phyloP scores from a whole-genome alignment of 202 grass and related monocot species.

The Digitaria exilis region DNA sequence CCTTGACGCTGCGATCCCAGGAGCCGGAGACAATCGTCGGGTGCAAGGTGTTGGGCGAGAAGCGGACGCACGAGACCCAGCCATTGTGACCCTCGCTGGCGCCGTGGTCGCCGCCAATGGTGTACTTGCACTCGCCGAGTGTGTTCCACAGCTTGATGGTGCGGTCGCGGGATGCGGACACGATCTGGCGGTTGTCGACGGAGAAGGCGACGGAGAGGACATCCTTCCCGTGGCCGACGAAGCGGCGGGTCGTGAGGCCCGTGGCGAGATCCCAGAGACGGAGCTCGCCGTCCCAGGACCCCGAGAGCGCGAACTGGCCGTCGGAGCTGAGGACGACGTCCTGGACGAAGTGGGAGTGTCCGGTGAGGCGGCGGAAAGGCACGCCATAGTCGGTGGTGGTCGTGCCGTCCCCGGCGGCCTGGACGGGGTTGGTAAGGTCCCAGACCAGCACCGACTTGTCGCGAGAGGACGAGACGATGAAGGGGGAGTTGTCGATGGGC shows the following conservation, averaged over 20 bases:
- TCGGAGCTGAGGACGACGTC: constrained; percentile 83
- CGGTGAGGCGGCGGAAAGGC: constrained; percentile 74
- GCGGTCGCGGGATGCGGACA: constrained; percentile 70
- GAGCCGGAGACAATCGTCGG: constrained; percentile 68
- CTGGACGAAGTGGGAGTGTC: constrained; percentile 81
- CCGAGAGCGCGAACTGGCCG: constrained; percentile 73
- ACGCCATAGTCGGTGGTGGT: constrained; percentile 52
- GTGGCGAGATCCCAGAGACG: constrained; percentile 72
- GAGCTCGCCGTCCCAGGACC: constrained; percentile 83
- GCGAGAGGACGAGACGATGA: constrained; percentile 76
- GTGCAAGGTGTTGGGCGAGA: constrained; percentile 49
- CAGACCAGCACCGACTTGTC: constrained; percentile 85
- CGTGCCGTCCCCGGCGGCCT: constrained; percentile 15
- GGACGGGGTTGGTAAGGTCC: constrained; percentile 65
- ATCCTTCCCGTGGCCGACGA: constrained; percentile 72
- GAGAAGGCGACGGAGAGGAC: constrained; percentile 86
- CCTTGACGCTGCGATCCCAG: constrained; percentile 75
- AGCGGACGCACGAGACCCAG: constrained; percentile 80
- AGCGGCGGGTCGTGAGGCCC: constrained; percentile 57
- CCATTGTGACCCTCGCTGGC: constrained; percentile 59
- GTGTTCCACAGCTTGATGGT: constrained; percentile 91
- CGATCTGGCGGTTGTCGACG: constrained; percentile 81
- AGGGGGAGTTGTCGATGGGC: constrained; percentile 63
- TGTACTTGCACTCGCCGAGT: constrained; percentile 87
- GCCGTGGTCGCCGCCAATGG: constrained; percentile 60